phyloP scores from a whole-genome alignment of 495 filamentous ascomycete species.

The Penicillium longicatenatum region DNA sequence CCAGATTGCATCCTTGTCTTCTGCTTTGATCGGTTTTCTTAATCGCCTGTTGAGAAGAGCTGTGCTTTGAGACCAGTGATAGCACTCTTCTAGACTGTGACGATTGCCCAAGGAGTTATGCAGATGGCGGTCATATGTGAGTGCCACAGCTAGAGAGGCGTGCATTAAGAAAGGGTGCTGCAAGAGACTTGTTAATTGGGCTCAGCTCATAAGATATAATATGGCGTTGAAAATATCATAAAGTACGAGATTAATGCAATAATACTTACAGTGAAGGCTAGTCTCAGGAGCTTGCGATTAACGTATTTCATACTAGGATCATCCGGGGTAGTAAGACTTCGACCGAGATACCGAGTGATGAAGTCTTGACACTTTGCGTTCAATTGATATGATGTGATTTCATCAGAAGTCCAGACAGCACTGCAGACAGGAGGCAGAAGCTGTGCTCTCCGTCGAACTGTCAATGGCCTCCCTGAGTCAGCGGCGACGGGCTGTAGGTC shows the following conservation, averaged over 20 bases:
- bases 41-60: conserved; percentile 39
- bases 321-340: conserved; percentile 38
- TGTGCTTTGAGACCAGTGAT: conserved; percentile 46
- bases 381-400: conserved; percentile 34
- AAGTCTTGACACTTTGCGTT: conserved; percentile 41
- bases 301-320: conserved; percentile 38
- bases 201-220: neutral
- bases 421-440: conserved; percentile 27
- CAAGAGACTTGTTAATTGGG: conserved; percentile 23
- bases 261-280: conserved; percentile 41
- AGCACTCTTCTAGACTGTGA: conserved; percentile 41
- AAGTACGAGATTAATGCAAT: conserved; percentile 2
- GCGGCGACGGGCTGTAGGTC: conserved; percentile 41
- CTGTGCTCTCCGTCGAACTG: conserved; percentile 15
- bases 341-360: conserved; percentile 38
- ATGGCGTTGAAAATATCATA: neutral
- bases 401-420: conserved; percentile 35
- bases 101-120: conserved; percentile 21
- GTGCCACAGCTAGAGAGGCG: conserved; percentile 42
- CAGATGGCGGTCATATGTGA: conserved; percentile 47
- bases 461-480: conserved; percentile 22
- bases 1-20: conserved; percentile 49
- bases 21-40: conserved; percentile 31
- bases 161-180: conserved; percentile 53
- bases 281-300: conserved; percentile 38